Base-by-base conservation (phyloP, 2,329 filamentous ascomycete species). In the Diplodia mutila region DNA sequence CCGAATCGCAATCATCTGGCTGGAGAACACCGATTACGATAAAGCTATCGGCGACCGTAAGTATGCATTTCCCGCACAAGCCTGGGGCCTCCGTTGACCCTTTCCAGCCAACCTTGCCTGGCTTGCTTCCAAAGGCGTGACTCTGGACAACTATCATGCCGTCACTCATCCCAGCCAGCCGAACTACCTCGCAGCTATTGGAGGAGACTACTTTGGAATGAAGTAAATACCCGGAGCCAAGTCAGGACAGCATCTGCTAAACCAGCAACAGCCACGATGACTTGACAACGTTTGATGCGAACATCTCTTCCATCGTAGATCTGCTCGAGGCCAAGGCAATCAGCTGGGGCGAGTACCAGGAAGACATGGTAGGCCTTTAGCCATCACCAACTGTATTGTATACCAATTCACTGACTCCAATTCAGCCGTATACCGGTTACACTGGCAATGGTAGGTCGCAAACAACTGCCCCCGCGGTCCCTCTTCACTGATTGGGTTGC, bases 181-280 rank as follows among this genome's bases (percentile, higher is more conserved):
- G 23, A 94, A 94, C 81, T 94, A 94, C 76, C 85, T 89, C 68
- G 87, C 90, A 2, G 77, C 86, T 1, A 85, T 90, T 54, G 86
- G 85, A 37, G 91, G 91, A 65, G 90, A 92, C 78, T 89, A 90
- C 78, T 92, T 91, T 71, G 91, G 91, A 70, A 88, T 92, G 78
- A 81, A 84, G 64, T 70, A 18, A 57, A 61, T 9, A 1, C 6
- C 21, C 3, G 11, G n/a, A 18, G 14, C 12, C 2, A 39, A 21
- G 6, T 32, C 8, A n/a, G 11, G 27, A 23, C 7, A 21, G 27
- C 46, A 11, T 6, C 29, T 18, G 1, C 21, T 29, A 2, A 52
- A 51, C 29, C 71, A 67, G 72, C 89, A 75, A 87, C 91, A 67
- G 66, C 37, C 16, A 67, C 51, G 66, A 67, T 42, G 66, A 67